Conservation (phyloP, 2,329 filamentous ascomycete species). For the Arthrobotrys megalospora region DNA sequence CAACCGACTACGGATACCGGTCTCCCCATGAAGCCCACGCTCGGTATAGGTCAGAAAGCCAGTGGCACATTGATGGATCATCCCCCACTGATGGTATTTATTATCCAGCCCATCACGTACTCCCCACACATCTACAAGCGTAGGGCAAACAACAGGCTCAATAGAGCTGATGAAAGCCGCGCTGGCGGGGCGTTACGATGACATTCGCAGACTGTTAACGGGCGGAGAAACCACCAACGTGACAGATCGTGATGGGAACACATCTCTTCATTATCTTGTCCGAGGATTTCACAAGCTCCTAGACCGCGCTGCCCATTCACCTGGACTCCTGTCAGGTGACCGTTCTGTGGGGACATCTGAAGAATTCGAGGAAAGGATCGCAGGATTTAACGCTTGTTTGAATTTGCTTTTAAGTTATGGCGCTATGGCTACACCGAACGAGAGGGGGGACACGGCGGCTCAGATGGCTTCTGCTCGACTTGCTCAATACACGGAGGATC, state of each 20-base stretch:
- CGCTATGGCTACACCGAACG: conserved; percentile 53
- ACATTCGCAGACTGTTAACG: conserved; percentile 49
- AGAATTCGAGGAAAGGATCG: conserved; percentile 51
- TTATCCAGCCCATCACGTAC: conserved; percentile 61
- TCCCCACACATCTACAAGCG: conserved; percentile 59
- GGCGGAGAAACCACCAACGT: conserved; percentile 51
- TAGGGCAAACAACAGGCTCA: conserved; percentile 53
- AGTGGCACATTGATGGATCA: conserved; percentile 59
- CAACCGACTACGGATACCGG: conserved; percentile 57
- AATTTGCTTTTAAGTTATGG: conserved; percentile 55
- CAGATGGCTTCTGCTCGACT: conserved; percentile 54
- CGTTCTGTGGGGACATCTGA: conserved; percentile 45
- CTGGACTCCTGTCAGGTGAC: conserved; percentile 55
- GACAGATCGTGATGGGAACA: conserved; percentile 58
- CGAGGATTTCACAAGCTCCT: conserved; percentile 58
- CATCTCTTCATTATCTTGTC: conserved; percentile 57
- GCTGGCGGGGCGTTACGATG: conserved; percentile 48
- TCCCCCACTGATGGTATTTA: conserved; percentile 61
- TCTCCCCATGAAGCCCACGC: conserved; percentile 55
- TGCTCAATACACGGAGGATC: conserved; percentile 41
- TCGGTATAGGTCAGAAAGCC: conserved; percentile 62
- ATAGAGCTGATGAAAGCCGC: conserved; percentile 60
- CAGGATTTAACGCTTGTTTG: conserved; percentile 54
- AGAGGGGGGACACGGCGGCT: conserved; percentile 54
- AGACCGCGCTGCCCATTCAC: conserved; percentile 46